Percentiles rank a stretch among this genome's conserved stretches.
phyloP scores from a whole-genome alignment of 2,329 filamentous ascomycete genomes.

The Epicoccum sorghinum region DNA sequence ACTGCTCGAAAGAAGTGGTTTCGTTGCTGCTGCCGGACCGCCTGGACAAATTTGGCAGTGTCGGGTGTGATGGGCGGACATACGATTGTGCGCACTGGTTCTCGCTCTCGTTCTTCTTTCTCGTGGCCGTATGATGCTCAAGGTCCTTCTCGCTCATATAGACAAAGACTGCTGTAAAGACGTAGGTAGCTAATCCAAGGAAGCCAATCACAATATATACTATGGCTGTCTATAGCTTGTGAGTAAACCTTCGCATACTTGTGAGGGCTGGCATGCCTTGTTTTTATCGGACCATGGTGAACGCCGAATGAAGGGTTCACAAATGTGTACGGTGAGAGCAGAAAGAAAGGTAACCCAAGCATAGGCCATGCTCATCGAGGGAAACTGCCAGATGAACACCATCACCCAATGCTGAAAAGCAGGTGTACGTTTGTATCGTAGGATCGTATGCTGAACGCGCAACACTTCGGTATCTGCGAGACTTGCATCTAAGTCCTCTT shows the following conservation, averaged over 20 bases:
- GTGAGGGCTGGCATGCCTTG: conserved; percentile 17
- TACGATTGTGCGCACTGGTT: background rate
- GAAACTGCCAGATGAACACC: conserved; percentile 41
- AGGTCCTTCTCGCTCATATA: conserved; percentile 35
- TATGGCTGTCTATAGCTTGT: conserved; percentile 29
- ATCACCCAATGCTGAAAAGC: conserved; percentile 34
- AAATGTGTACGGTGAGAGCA: conserved; percentile 37
- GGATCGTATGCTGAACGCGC: conserved; percentile 26
- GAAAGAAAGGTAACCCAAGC: conserved; percentile 34
- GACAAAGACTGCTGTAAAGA: conserved; percentile 32
- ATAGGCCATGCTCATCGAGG: conserved; percentile 39
- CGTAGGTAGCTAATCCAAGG: conserved; percentile 32
- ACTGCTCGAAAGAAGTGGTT: conserved; percentile 3
- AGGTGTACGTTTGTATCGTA: conserved; percentile 32
- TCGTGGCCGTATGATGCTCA: conserved; percentile 21
- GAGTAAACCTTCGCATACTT: background rate
- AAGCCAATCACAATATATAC: conserved; percentile 28
- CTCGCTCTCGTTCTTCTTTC: background rate
- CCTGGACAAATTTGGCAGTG: background rate
- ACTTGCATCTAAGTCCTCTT: conserved; percentile 21
- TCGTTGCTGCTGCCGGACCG: background rate
- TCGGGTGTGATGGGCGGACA: background rate
- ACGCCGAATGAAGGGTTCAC: conserved; percentile 30
- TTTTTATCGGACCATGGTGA: conserved; percentile 26
- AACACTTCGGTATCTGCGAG: conserved; percentile 30